Base-by-base conservation (phyloP, 2,329 filamentous ascomycete species). In the Epichloe scottii region DNA sequence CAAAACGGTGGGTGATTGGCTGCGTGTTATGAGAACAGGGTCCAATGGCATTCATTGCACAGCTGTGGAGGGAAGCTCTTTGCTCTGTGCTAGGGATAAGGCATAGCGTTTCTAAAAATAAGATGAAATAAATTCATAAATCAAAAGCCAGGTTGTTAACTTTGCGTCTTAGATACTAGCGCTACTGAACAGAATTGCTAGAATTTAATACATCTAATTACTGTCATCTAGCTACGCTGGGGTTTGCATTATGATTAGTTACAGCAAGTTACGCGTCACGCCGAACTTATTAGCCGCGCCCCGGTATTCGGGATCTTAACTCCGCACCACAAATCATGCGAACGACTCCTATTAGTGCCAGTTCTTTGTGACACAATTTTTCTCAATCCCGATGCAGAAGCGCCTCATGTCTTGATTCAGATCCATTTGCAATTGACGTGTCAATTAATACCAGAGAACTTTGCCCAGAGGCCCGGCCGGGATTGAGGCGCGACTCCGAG, bases 1-100 rank as follows among this genome's bases (percentile, higher is more conserved):
- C 23, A 19, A 2, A 8, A 44, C 51, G 52, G 39, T 4, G 8
- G 17, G 17, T 53, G 48, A 53, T 53, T 53, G 51, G 51, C 19
- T 46, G 44, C n/a, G 26, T 43, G 26, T 49, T 47, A 40, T 34
- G 23, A 33, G 50, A 46, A 44, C 15, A 44, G 23, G 21, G 41
- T 40, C 21, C 21, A 26, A 30, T n/a, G 19, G 21, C 19, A 15
- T 41, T 19, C 19, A 26, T 41, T 19, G 38, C 15, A n/a, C 14
- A n/a, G 11, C 2, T 26, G 7, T 26, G 17, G 17, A 41, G n/a
- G 17, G 14, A 23, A 30, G 39, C 26, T 30, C 8, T 7, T 21
- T 7, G 2, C 23, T 7, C 23, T 26, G 23, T 26, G 23, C 23
- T 26, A 26, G 2, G 23, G 6, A 7, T 26, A 26, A 26, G 23